These are phyloP conservation scores for Abrus pulchellus DNA, from an alignment of 306 rosid genomes.

Conservation along the genomic window DNA sequence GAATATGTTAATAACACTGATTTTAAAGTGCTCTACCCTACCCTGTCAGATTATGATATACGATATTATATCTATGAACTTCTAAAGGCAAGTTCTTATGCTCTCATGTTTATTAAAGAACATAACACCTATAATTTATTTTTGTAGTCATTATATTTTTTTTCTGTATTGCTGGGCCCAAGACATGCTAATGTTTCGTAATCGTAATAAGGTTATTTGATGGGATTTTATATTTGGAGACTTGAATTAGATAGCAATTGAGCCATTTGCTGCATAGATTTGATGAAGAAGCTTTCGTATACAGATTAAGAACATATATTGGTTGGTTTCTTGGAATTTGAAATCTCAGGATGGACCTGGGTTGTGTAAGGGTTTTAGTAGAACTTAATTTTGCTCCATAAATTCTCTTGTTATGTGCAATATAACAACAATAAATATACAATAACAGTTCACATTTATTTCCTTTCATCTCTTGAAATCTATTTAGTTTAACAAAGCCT, in stretches of 20 bases:
- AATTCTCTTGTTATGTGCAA: background rate
- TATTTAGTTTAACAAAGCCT: constrained; percentile 3
- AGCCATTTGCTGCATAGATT: constrained; percentile 26
- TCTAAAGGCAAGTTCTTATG: constrained; percentile 68
- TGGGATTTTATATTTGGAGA: constrained; percentile 16
- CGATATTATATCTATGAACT: constrained; percentile 87
- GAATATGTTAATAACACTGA: constrained; percentile 92
- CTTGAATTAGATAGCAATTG: constrained; percentile 12
- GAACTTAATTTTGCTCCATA: background rate
- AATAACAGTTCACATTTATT: background rate
- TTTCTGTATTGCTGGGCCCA: constrained; percentile 6
- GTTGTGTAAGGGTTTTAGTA: background rate
- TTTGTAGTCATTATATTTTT: constrained; percentile 1
- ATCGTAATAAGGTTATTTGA: constrained; percentile 22
- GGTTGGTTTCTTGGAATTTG: constrained; percentile 16
- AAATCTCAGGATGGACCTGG: constrained; percentile 19
- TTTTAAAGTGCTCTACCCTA: constrained; percentile 91
- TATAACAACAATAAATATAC: background rate
- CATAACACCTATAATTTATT: background rate
- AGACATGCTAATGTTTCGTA: constrained; percentile 23
- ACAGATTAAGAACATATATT: constrained; percentile 18
- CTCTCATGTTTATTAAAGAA: constrained; percentile 20
- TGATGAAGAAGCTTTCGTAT: constrained; percentile 33
- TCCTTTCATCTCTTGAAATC: constrained; percentile 14
- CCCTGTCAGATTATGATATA: constrained; percentile 82